Evolutionary conservation across 2,329 filamentous ascomycete genomes (phyloP), one percentile per base, ranked within the genome.

Genomic region (Calonectria montana): DNA sequence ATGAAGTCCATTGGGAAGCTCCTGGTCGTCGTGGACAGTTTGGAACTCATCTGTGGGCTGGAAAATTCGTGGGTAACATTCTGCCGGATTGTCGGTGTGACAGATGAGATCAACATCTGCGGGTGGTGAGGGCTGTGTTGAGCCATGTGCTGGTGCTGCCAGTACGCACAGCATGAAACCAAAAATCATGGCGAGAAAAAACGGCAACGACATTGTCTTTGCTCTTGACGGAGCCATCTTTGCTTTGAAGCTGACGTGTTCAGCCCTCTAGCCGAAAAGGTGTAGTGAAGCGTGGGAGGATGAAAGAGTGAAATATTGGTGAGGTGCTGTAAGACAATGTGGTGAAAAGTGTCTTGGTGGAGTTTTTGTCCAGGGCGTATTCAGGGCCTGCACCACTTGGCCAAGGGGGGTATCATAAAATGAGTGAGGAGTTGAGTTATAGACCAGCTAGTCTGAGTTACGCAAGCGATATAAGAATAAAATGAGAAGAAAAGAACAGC

Each of bases 21-120:
- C 88, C 80, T 94, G 92, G 75, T 92, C 92, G 41, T 90, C 87
- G 71, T 87, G 90, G 47, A 94, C 86, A 9, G 83, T 78, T 80
- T 93, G 91, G 74, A 94, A 94, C 69, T 92, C 87, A 59, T 91
- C 83, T 1, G 91, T 94, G 1, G 92, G 85, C 67, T 88, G 85
- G 72, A 94, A 94, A 2, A 92, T 73, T 59, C 87, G 88, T 1
- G 92, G 91, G 75, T 94, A 94, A 81, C 92, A 94, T 70, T 93
- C 91, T 55, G 86, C 82, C 0, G 86, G 83, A 76, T 92, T 86
- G 59, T 87, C 84, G 48, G 89, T 90, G 80, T 92, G 90, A 75
- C 92, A 94, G 81, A 94, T 92, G 67, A 93, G 82, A 47, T 92
- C 88, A n/a, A 82, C 78, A 39, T 87, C 83, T 70, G 84, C 82